These are phyloP conservation scores for Pythium grandisporangium DNA, from an alignment of 352 stramenopile species.

Conservation along the genomic window DNA sequence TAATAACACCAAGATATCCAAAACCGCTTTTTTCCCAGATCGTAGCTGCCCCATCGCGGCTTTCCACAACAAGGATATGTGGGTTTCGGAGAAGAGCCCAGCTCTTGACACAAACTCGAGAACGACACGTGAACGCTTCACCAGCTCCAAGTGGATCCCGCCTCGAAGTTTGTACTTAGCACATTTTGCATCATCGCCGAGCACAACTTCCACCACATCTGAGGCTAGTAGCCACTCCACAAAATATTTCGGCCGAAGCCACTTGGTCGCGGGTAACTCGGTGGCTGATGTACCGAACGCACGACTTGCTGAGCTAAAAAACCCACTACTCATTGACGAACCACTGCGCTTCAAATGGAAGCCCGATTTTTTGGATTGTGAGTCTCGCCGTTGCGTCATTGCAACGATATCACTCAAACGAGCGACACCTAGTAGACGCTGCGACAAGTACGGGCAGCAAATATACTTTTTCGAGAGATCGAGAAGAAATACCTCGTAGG, in stretches of 20 bases:
- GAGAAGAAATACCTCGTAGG: conserved; percentile 77
- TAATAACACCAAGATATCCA: conserved; percentile 65
- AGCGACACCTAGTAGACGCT: conserved; percentile 61
- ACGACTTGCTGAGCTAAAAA: conserved; percentile 8
- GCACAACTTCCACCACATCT: conserved; percentile 73
- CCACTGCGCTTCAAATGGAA: conserved; percentile 27
- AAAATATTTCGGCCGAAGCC: conserved; percentile 64
- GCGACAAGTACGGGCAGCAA: conserved; percentile 73
- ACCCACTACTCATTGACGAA: conserved; percentile 7
- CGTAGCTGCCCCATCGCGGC: conserved; percentile 54
- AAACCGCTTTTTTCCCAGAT: conserved; percentile 56
- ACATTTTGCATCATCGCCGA: conserved; percentile 60
- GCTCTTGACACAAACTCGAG: conserved; percentile 57
- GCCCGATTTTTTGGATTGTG: conserved; percentile 51
- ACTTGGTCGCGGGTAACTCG: conserved; percentile 36
- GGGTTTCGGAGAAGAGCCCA: conserved; percentile 44
- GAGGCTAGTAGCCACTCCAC: conserved; percentile 74
- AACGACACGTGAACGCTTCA: conserved; percentile 67
- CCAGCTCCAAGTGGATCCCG: conserved; percentile 71
- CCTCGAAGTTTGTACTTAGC: conserved; percentile 63
- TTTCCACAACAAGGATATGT: conserved; percentile 73
- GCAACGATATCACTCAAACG: conserved; percentile 68
- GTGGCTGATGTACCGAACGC: conserved; percentile 11
- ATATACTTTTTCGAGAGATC: conserved; percentile 83
- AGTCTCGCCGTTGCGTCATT: conserved; percentile 64